Base-by-base conservation (phyloP, 139 green algal genomes). In the Edaphochlamys debaryana region DNA sequence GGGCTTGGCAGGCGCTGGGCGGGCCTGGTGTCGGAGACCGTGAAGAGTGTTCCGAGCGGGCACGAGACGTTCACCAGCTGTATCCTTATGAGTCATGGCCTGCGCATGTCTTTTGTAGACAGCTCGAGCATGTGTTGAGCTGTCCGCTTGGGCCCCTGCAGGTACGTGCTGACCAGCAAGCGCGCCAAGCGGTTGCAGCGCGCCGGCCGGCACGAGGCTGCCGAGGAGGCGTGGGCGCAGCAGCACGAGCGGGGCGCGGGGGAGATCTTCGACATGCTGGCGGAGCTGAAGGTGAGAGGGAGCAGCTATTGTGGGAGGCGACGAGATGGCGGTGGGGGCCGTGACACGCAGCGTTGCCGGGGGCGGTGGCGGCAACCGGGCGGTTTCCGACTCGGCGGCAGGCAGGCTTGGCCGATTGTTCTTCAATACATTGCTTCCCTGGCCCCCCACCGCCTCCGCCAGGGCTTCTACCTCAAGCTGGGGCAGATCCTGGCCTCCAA, bases 401-500 rank as follows among this genome's bases (percentile, higher is more conserved):
- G 9, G 48, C 15, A 54, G 9, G 48, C 15, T 54, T 54, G 9
- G 48, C 15, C 9, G 48, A 54, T 54, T 9, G 48, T 13, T 13
- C 45, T 54, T 54, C 45, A 9, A 22, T 54, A 9, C 45, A 9
- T 13, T 54, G 11, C 11, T 54, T 13, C 45, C 45, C 45, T 13
- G 11, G 45, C 11, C 45, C 45, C 45, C 45, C 13, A 9, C 45
- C 13, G 45, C 9, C 23, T 62, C 22, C 42, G 54, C 30, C 73
- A 87, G 72, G 88, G 88, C 58, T 92, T 92, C 72, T 92, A 92
- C 79, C 88, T 92, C 8, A 92, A 92, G 71, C 69, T 91, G 63
- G 76, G 67, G 15, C 88, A 93, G 82, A 91, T 93, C 56, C 80
- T 93, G 29, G 87, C 81, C 25, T 80, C 78, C 63, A 93, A 93